Evolutionary conservation across 2,329 filamentous ascomycete genomes (phyloP), one percentile per base, ranked within the genome.

Genomic region (Trichoderma breve): DNA sequence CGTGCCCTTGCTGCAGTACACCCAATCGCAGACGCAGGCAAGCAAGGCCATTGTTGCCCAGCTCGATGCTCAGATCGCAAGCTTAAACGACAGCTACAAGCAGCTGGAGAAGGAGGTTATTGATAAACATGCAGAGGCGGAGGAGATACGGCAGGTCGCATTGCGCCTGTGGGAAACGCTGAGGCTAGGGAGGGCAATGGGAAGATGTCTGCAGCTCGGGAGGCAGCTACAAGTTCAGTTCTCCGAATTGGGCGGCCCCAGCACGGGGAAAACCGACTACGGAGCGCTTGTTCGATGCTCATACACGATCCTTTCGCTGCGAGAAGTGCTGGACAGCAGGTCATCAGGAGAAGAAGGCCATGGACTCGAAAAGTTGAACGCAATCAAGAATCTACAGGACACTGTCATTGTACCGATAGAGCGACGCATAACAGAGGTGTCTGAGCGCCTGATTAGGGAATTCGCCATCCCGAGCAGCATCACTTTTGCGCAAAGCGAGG

Each of bases 181-280:
- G 73, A 88, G 90, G 73, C 84, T 98, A 3, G 92, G 92, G 1
- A 85, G 95, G 57, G 89, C 91, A 0, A 92, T 97, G 14, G 90
- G 89, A 57, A 86, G 95, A 66, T 95, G 92, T 78, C 85, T 98
- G 55, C 91, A 92, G 77, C 84, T 98, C 3, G 94, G 93, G 0
- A 86, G 95, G 58, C 94, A 97, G 82, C 87, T 99, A 12, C 94
- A 98, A 79, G 88, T 92, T n/a, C 93, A 97, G 80, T 88, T 97
- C 78, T 84, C 88, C 0, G 94, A 97, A 80, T 84, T 84, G 68
- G 80, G 84, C 73, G 67, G 78, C 75, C 34, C 81, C 2, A 80
- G 79, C 32, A 86, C 84, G 71, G 86, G 84, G 71, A 90, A 88
- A 74, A 91, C 94, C 76, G 93, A 96, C 75, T 91, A 95, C 76